Percentiles rank a stretch among this genome's conserved stretches.
Evolutionary conservation across 2,329 filamentous ascomycete species (phyloP).

Genomic region (Fusarium compactum): DNA sequence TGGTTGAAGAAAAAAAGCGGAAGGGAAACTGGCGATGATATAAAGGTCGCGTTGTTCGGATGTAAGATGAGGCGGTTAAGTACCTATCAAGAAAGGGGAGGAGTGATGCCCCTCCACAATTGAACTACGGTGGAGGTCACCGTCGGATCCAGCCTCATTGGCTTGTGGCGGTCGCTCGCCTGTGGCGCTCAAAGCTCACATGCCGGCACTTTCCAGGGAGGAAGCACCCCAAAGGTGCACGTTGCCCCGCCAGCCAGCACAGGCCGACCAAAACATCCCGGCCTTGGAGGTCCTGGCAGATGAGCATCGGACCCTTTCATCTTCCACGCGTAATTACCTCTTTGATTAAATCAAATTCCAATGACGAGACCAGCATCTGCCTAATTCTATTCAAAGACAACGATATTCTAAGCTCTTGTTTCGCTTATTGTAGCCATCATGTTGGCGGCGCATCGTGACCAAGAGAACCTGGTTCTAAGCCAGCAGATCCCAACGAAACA

Average conservation of each 20-base stretch:
- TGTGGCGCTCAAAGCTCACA: slow-evolving; percentile 38
- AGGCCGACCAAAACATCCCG: slow-evolving; percentile 41
- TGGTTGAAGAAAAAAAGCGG: slow-evolving; percentile 22
- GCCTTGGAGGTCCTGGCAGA: slow-evolving; percentile 13
- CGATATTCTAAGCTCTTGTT: slow-evolving; percentile 17
- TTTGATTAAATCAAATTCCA: slow-evolving; percentile 26
- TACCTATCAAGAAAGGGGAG: slow-evolving; percentile 53
- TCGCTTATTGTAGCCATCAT: slow-evolving; percentile 58
- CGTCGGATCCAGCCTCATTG: slow-evolving; percentile 42
- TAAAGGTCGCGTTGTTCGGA: slow-evolving; percentile 50
- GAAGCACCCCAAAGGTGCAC: slow-evolving; percentile 14
- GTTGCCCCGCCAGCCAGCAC: slow-evolving; percentile 50
- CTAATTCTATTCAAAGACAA: slow-evolving; percentile 20
- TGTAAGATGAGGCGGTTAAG: slow-evolving; percentile 51
- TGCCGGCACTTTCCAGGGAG: slow-evolving; percentile 30
- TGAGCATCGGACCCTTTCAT: slow-evolving; percentile 29
- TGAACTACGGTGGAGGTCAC: slow-evolving; percentile 45
- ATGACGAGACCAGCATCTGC: slow-evolving; percentile 30
- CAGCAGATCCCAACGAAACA: slow-evolving; percentile 81
- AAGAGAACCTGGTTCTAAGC: slow-evolving; percentile 86
- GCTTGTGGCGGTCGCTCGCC: slow-evolving; percentile 48
- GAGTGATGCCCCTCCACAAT: slow-evolving; percentile 54
- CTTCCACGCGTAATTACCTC: slow-evolving; percentile 36
- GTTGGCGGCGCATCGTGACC: slow-evolving; percentile 83
- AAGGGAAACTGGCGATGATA: slow-evolving; percentile 45